These are phyloP conservation scores for Cryptococcus sp. DNA, from an alignment of 1,284 basidiomycete species.

Conservation along the genomic window DNA sequence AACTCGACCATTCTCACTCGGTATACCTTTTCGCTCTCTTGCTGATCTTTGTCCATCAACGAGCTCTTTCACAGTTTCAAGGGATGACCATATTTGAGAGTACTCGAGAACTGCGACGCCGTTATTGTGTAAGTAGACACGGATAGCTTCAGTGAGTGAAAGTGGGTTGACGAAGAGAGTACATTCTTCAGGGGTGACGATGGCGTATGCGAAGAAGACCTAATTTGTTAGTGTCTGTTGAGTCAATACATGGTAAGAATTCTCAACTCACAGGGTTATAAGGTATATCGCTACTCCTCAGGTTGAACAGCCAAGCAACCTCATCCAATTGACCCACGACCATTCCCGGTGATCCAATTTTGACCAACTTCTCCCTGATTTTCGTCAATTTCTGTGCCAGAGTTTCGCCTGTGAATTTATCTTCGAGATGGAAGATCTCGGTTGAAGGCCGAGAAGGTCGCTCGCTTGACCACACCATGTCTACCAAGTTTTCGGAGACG, in stretches of 20 bases:
- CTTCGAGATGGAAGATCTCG: slow-evolving; percentile 64
- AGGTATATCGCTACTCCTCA: slow-evolving; percentile 86
- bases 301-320: slow-evolving; percentile 89
- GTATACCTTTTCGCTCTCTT: not conserved
- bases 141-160: slow-evolving; percentile 60
- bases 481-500: slow-evolving; percentile 69
- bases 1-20: not conserved
- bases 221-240: slow-evolving; percentile 23
- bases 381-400: slow-evolving; percentile 63
- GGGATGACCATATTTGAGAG: slow-evolving; percentile 55
- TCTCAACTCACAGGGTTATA: slow-evolving; percentile 66
- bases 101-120: slow-evolving; percentile 70
- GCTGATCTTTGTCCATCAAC: slow-evolving; percentile 6
- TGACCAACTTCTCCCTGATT: slow-evolving; percentile 61
- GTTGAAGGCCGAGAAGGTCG: slow-evolving; percentile 69
- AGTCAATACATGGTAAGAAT: not conserved
- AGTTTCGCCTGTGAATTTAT: slow-evolving; percentile 61
- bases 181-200: slow-evolving; percentile 64
- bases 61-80: slow-evolving; percentile 21
- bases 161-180: slow-evolving; percentile 68
- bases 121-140: slow-evolving; percentile 56
- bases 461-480: slow-evolving; percentile 62
- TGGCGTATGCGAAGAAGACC: slow-evolving; percentile 90
- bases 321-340: slow-evolving; percentile 82
- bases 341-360: slow-evolving; percentile 62